Conservation (phyloP, 306 rosid species). For the Prunus fruticosa region DNA sequence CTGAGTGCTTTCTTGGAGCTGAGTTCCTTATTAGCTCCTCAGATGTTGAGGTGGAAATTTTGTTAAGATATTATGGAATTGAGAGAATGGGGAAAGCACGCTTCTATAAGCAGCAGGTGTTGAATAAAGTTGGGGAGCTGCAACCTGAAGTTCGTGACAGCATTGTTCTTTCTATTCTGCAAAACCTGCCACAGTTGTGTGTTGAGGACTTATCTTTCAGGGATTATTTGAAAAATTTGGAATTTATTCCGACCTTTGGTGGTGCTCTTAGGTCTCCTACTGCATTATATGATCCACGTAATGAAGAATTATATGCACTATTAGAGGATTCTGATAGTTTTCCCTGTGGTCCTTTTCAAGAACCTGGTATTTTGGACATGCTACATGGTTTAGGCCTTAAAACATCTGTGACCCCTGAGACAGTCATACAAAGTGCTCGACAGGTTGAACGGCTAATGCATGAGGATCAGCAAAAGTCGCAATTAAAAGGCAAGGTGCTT, state of each 20-base stretch:
- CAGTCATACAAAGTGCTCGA: slow-evolving; percentile 78
- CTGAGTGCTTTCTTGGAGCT: slow-evolving; percentile 66
- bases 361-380: slow-evolving; percentile 67
- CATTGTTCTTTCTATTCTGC: slow-evolving; percentile 73
- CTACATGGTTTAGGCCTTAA: slow-evolving; percentile 82
- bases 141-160: slow-evolving; percentile 78
- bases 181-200: slow-evolving; percentile 72
- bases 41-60: slow-evolving; percentile 63
- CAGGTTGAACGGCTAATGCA: slow-evolving; percentile 67
- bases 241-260: slow-evolving; percentile 61
- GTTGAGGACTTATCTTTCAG: slow-evolving; percentile 65
- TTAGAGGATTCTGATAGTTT: slow-evolving; percentile 74
- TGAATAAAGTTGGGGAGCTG: slow-evolving; percentile 66
- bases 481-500: slow-evolving; percentile 73
- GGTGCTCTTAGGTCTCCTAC: slow-evolving; percentile 73
- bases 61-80: slow-evolving; percentile 72
- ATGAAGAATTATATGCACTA: slow-evolving; percentile 79
- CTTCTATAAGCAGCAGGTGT: slow-evolving; percentile 63
- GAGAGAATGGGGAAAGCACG: slow-evolving; percentile 81
- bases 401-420: slow-evolving; percentile 76
- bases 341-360: slow-evolving; percentile 72
- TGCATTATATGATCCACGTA: slow-evolving; percentile 79
- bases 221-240: slow-evolving; percentile 69
- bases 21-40: slow-evolving; percentile 72
- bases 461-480: slow-evolving; percentile 75